A percentile compares a stretch with the other conserved stretches of the same genome.
Conservation (phyloP, 2,329 filamentous ascomycete genomes). For the Diaporthe citriasiana region DNA sequence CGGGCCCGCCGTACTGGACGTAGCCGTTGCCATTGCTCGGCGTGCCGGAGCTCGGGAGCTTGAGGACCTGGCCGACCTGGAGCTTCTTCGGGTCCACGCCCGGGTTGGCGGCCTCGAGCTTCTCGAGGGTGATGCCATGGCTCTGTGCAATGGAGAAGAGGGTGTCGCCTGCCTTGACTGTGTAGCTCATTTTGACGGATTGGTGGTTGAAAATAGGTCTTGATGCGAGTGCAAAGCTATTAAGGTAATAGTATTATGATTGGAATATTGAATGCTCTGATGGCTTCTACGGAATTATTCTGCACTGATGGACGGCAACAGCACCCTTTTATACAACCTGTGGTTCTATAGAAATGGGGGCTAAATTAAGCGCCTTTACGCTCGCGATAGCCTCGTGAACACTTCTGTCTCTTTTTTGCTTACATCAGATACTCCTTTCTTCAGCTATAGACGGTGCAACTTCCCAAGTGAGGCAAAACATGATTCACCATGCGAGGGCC, state of each 20-base stretch:
- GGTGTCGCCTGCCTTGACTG: slow-evolving; percentile 19
- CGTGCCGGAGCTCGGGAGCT: not conserved
- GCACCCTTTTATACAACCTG: not conserved
- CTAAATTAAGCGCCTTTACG: not conserved
- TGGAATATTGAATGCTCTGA: not conserved
- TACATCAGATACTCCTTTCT: not conserved
- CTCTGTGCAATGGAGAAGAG: slow-evolving; percentile 25
- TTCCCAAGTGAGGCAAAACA: not conserved
- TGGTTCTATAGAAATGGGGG: not conserved
- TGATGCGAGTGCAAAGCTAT: not conserved
- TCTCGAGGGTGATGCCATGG: slow-evolving; percentile 9
- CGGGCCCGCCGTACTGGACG: slow-evolving; percentile 6
- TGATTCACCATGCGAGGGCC: not conserved
- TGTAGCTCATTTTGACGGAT: slow-evolving; percentile 24
- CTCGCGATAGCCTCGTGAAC: not conserved
- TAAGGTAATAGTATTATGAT: not conserved
- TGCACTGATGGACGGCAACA: not conserved
- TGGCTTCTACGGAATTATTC: not conserved
- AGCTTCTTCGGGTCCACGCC: slow-evolving; percentile 21
- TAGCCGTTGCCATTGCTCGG: slow-evolving; percentile 22
- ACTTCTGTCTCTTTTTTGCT: not conserved
- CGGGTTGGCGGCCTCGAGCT: slow-evolving; percentile 17
- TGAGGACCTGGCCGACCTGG: slow-evolving; percentile 17
- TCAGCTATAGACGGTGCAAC: not conserved
- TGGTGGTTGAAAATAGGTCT: not conserved